Base-by-base conservation (phyloP, 2,329 filamentous ascomycete species). In the Cladosporium sp. region DNA sequence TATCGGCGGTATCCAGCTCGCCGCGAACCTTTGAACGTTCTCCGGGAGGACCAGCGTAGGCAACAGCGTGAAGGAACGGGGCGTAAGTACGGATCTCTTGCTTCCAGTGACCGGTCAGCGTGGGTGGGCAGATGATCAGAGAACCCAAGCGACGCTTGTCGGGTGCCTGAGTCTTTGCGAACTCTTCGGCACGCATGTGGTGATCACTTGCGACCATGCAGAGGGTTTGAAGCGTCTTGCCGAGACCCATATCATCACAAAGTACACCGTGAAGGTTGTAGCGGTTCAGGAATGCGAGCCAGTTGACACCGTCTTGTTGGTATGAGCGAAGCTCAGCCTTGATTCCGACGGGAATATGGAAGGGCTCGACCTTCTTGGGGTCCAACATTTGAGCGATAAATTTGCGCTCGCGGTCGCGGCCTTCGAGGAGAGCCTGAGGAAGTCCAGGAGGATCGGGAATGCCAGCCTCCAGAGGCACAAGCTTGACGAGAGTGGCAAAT, bases 201-300 rank as follows among this genome's bases (percentile, higher is more conserved):
- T 99, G 93, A 66, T 99, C 93, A 70, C 91, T 97, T 8, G 93
- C 92, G 38, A 99, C 91, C 63, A 99, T 99, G 69, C 93, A 99
- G 18, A 99, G 82, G 0, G 95, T 99, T 68, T 99, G 93, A 9
- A 99, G 74, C 1, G 93, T 99, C 74, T 99, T 99, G 43, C 93
- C 93, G 22, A 99, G 86, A 64, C 93, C 93, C 93, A 99, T 99
- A 68, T 99, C 93, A 64, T 99, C 93, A 66, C 93, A 99, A 53
- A 99, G 88, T 69, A 99, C 96, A 43, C 93, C 93, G 61, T 99
- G 95, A 1, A 99, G 82, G 63, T 99, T 92, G 67, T 97, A 99
- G 52, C 91, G 91, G 68, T 99, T 99, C 59, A 99, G 84, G 73
- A 99, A 99, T 51, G 95, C 85, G 45, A 99, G 82, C 93, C 93